Percentiles rank a stretch among this genome's conserved stretches.
phyloP scores from a whole-genome alignment of 805 yeast species.

The Yamadazyma akitaensis region DNA sequence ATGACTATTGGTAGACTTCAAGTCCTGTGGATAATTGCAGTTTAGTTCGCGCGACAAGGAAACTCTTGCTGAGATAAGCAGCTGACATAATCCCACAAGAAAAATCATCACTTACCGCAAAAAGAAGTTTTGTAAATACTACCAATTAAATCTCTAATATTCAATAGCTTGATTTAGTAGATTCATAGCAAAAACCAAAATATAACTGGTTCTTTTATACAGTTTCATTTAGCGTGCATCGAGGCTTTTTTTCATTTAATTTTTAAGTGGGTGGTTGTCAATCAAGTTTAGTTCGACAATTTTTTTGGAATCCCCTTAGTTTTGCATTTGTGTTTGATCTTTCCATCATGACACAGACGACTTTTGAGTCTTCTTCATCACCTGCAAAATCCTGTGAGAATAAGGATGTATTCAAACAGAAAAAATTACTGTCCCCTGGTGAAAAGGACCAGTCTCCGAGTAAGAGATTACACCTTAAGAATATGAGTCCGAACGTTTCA shows the following conservation, averaged over 20 bases:
- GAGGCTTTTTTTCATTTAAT: slow-evolving; percentile 2
- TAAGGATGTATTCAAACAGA: not conserved
- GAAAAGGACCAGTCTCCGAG: slow-evolving; percentile 12
- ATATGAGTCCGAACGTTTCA: slow-evolving; percentile 36
- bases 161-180: slow-evolving; percentile 3
- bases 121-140: slow-evolving; percentile 4
- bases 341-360: not conserved
- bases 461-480: slow-evolving; percentile 28
- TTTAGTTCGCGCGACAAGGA: not conserved
- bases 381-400: slow-evolving; percentile 6
- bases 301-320: not conserved
- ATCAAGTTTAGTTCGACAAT: not conserved
- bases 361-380: slow-evolving; percentile 4
- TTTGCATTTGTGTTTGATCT: not conserved
- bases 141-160: not conserved
- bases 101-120: not conserved
- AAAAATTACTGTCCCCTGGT: slow-evolving; percentile 8
- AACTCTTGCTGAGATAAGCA: slow-evolving; percentile 1
- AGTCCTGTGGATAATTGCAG: not conserved
- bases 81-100: not conserved
- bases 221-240: not conserved
- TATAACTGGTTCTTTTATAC: slow-evolving; percentile 1
- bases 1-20: not conserved
- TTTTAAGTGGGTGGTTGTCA: slow-evolving; percentile 4
- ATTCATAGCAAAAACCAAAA: slow-evolving; percentile 7